Base-by-base conservation (phyloP, 495 filamentous ascomycete species). In the Hypoxylon lenormandii region DNA sequence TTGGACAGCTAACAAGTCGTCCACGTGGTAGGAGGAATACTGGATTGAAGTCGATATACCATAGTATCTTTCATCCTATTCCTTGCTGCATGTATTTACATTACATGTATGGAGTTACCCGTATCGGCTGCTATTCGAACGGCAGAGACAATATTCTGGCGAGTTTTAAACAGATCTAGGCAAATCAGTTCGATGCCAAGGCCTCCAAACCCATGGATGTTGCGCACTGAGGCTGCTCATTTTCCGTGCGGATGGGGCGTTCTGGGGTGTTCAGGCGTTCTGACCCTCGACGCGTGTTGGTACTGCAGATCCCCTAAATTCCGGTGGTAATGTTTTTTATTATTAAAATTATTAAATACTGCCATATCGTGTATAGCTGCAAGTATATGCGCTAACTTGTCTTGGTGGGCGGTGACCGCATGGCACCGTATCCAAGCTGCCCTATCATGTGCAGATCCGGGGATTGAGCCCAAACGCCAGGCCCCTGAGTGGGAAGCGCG, bases 401-500 rank as follows among this genome's bases (percentile, higher is more conserved):
- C 16, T 15, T 15, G 16, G 42, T 45, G 42, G 42, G 16, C 15
- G 15, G 38, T 42, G 38, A 42, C 38, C 12, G 16, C 38, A n/a
- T n/a, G 38, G 38, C 15, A 16, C 16, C 16, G 42, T 45, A 45
- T 16, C 16, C 19, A 37, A 64, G 30, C 48, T 66, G 33, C 42
- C 72, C 62, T 72, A 70, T 70, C 61, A 69, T 46, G 16, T 49
- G 50, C 59, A 42, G 51, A 56, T 55, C 40, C 30, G 61, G 54
- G 70, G 57, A 49, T 45, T 36, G 40, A 59, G 40, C 58, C 66
- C 57, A 70, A 47, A 73, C 64, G 54, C 59, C 71, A 68, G 60
- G 60, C 71, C 64, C 64, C 65, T 74, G 60, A 54, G 55, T 26
- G 42, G 42, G 43, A 46, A 56, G 40, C 47, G 47, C 55, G 43